Conservation (phyloP, 257 asterid genomes). For the Prunella vulgaris region DNA sequence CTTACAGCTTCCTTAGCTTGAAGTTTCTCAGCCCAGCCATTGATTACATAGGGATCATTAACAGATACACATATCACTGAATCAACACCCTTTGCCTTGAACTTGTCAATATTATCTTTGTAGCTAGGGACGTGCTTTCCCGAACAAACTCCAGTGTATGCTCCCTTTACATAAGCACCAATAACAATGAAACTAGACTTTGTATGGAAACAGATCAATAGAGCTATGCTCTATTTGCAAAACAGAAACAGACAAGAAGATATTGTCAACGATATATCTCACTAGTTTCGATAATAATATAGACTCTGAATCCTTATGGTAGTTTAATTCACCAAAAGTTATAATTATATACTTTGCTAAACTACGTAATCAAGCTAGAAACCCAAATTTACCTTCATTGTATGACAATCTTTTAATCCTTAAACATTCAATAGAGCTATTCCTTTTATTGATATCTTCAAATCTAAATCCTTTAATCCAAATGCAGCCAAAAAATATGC, state of each 20-base stretch:
- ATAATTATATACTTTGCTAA: neutral
- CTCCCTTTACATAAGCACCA: conserved; percentile 52
- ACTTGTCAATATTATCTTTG: conserved; percentile 67
- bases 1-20: conserved; percentile 88
- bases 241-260: neutral
- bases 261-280: neutral
- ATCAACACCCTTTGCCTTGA: conserved; percentile 85
- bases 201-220: neutral
- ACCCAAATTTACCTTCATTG: neutral
- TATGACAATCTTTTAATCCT: neutral
- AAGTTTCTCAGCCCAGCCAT: conserved; percentile 94
- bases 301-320: neutral
- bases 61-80: conserved; percentile 88
- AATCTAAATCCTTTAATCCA: no score
- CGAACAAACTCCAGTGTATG: conserved; percentile 92
- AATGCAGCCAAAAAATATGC: neutral
- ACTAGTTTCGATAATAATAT: neutral
- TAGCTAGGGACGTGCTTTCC: conserved; percentile 91
- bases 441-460: neutral
- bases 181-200: neutral
- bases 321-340: neutral
- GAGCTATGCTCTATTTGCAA: neutral
- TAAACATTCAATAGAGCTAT: neutral
- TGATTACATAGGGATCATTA: conserved; percentile 79
- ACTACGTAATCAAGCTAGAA: neutral